phyloP scores from a whole-genome alignment of 2,329 filamentous ascomycete genomes.

The Atkinsonella texensis region DNA sequence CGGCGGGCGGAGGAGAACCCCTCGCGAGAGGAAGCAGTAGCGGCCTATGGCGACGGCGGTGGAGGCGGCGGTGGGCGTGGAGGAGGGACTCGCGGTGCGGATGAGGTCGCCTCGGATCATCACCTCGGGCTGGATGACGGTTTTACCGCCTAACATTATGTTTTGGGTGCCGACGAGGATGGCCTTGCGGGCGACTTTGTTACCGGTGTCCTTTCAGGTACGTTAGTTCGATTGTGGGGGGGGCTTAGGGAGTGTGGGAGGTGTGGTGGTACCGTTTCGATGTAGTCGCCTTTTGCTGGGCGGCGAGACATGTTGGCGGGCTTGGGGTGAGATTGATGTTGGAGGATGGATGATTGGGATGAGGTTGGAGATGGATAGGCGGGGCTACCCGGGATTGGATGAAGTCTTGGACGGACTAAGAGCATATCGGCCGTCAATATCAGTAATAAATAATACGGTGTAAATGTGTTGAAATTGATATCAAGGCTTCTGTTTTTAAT shows the following conservation, averaged over 20 bases:
- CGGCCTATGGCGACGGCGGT: slow-evolving; percentile 78
- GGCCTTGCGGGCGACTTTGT: slow-evolving; percentile 91
- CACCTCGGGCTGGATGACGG: slow-evolving; percentile 89
- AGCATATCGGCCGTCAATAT: too few relatives aligned
- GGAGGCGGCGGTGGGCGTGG: slow-evolving; percentile 33
- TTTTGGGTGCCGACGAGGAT: slow-evolving; percentile 91
- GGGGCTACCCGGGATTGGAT: neutral
- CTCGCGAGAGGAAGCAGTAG: slow-evolving; percentile 78
- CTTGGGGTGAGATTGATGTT: neutral
- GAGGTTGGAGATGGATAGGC: neutral
- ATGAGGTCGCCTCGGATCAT: slow-evolving; percentile 87
- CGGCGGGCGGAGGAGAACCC: slow-evolving; percentile 70
- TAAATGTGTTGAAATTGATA: too few relatives aligned
- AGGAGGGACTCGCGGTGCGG: slow-evolving; percentile 33
- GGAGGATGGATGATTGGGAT: neutral
- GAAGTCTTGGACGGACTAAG: too few relatives aligned
- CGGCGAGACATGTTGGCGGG: slow-evolving; percentile 56
- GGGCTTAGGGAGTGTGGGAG: neutral
- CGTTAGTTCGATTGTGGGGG: slow-evolving; percentile 1
- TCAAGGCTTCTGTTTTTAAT: too few relatives aligned
- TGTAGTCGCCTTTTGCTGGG: slow-evolving; percentile 79
- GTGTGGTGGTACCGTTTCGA: slow-evolving; percentile 62
- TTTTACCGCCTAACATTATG: slow-evolving; percentile 93
- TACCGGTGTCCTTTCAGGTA: slow-evolving; percentile 69
- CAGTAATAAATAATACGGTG: too few relatives aligned